Conservation (phyloP, 768 basidiomycete species). For the Suillus ampliporus region DNA sequence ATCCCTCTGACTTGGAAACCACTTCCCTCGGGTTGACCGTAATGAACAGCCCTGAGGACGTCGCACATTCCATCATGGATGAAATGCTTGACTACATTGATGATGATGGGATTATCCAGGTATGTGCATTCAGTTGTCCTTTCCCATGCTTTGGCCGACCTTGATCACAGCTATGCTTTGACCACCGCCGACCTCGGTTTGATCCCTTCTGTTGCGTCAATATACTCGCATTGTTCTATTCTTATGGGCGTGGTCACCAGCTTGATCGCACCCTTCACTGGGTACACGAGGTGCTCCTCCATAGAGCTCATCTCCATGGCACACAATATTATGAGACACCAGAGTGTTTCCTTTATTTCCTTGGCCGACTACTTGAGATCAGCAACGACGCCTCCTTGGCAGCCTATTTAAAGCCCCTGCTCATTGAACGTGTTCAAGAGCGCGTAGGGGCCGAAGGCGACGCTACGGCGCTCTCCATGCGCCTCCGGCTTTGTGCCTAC, state of each 20-base stretch:
- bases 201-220: constrained; percentile 62
- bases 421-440: constrained; percentile 53
- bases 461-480: constrained; percentile 62
- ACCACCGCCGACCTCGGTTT: constrained; percentile 54
- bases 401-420: constrained; percentile 42
- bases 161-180: constrained; percentile 54
- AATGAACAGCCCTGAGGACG: constrained; percentile 34
- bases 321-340: constrained; percentile 59
- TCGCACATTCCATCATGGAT: constrained; percentile 53
- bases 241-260: constrained; percentile 52
- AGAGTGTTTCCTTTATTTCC: constrained; percentile 59
- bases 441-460: constrained; percentile 55
- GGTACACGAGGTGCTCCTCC: constrained; percentile 53
- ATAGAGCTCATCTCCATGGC: constrained; percentile 59
- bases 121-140: constrained; percentile 17
- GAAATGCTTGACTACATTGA: constrained; percentile 60
- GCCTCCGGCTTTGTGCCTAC: constrained; percentile 50
- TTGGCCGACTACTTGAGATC: constrained; percentile 48
- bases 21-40: constrained; percentile 59
- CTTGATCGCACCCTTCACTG: constrained; percentile 51
- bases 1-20: constrained; percentile 62
- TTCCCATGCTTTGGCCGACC: background rate
- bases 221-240: constrained; percentile 54
- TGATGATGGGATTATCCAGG: constrained; percentile 57
- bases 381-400: constrained; percentile 41